phyloP scores from a whole-genome alignment of 768 basidiomycete species.

The Cystobasidium tubakii region DNA sequence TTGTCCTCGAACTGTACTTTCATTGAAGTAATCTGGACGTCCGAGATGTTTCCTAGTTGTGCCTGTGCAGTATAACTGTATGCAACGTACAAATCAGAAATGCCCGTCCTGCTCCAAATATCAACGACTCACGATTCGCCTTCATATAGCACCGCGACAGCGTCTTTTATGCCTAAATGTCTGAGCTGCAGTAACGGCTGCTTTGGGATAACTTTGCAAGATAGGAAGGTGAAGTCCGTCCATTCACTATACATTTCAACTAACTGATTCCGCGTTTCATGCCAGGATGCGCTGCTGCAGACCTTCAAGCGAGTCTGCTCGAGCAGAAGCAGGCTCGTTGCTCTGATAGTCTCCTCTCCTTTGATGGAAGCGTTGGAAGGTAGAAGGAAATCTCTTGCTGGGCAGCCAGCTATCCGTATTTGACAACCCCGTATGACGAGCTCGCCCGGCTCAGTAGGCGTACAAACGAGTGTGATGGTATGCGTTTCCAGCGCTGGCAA shows the following conservation, averaged over 20 bases:
- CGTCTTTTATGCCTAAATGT: conserved; percentile 81
- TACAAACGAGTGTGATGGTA: conserved; percentile 64
- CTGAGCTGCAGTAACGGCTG: conserved; percentile 82
- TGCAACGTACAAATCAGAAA: conserved; percentile 26
- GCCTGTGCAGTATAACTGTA: conserved; percentile 56
- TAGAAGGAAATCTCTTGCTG: conserved; percentile 64
- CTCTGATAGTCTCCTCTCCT: conserved; percentile 58
- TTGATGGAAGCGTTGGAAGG: conserved; percentile 57
- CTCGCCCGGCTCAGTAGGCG: conserved; percentile 60
- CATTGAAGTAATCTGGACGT: conserved; percentile 77
- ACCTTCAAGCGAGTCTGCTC: conserved; percentile 63
- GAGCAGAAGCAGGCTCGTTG: conserved; percentile 24
- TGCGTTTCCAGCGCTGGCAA: conserved; percentile 72
- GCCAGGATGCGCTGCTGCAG: conserved; percentile 60
- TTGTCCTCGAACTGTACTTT: conserved; percentile 83
- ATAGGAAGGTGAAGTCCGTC: conserved; percentile 51
- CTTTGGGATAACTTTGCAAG: conserved; percentile 76
- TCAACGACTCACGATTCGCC: conserved; percentile 68
- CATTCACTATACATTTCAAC: neutral
- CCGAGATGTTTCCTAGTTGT: conserved; percentile 82
- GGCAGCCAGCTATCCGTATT: conserved; percentile 69
- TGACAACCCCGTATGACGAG: conserved; percentile 71
- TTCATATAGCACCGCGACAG: conserved; percentile 88
- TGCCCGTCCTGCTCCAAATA: neutral
- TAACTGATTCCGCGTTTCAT: neutral